phyloP scores from a whole-genome alignment of 176 grass and related monocot genomes.

The Calamus simplicifolius region DNA sequence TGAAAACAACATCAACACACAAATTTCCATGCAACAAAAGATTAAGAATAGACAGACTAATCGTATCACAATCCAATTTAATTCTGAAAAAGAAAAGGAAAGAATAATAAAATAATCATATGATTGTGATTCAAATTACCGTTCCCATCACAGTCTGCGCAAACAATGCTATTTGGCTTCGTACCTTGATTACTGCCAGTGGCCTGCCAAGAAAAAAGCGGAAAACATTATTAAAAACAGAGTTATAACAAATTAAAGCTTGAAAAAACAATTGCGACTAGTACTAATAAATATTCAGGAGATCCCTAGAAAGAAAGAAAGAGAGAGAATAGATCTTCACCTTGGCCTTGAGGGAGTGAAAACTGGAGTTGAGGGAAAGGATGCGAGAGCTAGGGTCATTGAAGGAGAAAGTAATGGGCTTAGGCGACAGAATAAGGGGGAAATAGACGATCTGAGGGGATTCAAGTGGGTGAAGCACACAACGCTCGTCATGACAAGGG shows the following conservation, averaged over 20 bases:
- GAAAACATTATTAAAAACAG: not conserved
- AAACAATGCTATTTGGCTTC: constrained; percentile 35
- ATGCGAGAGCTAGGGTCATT: too few species aligned
- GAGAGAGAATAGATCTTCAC: constrained; percentile 8
- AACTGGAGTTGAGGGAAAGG: constrained; percentile 7
- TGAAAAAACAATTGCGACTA: too few species aligned
- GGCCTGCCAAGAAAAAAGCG: constrained; percentile 31
- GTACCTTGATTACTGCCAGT: constrained; percentile 22
- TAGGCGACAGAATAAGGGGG: too few species aligned
- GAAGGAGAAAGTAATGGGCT: not conserved
- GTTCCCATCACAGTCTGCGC: constrained; percentile 49
- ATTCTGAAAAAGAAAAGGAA: not conserved
- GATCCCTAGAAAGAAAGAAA: too few species aligned
- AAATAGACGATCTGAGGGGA: too few species aligned
- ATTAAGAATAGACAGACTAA: too few species aligned
- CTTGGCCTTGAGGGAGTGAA: constrained; percentile 45
- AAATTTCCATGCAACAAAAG: too few species aligned
- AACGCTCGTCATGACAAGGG: too few species aligned
- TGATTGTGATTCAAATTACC: constrained; percentile 10
- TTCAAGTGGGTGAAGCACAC: too few species aligned
- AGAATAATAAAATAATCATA: not conserved
- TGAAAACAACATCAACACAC: too few species aligned
- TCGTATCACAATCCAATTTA: not conserved
- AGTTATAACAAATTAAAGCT: too few species aligned
- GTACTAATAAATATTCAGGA: too few species aligned